These are phyloP conservation scores for Saraca asoca DNA, from an alignment of 331 rosid genomes.

Conservation along the genomic window DNA sequence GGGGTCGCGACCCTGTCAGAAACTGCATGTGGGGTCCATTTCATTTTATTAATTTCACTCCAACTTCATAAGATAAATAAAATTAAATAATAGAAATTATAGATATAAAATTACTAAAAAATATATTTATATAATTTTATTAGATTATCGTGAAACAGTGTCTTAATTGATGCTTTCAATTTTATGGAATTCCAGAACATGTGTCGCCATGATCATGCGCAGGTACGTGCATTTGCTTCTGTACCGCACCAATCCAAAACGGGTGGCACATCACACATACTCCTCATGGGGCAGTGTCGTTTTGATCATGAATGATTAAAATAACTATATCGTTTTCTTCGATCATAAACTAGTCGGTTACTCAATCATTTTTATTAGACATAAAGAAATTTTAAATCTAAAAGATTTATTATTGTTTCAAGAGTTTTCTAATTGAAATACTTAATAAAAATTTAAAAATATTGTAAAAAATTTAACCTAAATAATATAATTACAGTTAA, in stretches of 20 bases:
- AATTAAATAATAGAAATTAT: background rate
- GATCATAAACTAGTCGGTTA: too few relatives aligned
- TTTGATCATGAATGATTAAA: too few relatives aligned
- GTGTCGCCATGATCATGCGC: slow-evolving; percentile 24
- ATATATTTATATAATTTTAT: too few relatives aligned
- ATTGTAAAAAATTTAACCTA: too few relatives aligned
- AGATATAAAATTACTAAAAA: too few relatives aligned
- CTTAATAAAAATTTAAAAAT: too few relatives aligned
- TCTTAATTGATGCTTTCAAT: background rate
- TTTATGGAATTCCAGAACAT: slow-evolving; percentile 5
- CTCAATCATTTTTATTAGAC: too few relatives aligned
- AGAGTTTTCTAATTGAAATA: too few relatives aligned
- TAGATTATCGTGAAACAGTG: background rate
- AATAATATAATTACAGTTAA: too few relatives aligned
- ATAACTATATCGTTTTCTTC: too few relatives aligned
- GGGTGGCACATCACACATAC: background rate
- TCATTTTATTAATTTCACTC: background rate
- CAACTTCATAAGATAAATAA: background rate
- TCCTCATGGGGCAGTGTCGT: slow-evolving; percentile 15
- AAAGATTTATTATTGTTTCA: too few relatives aligned
- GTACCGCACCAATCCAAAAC: background rate
- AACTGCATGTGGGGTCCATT: background rate
- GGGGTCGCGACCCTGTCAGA: slow-evolving; percentile 33
- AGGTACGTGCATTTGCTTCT: background rate
- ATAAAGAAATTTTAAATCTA: too few relatives aligned